phyloP scores from a whole-genome alignment of 352 stramenopile genomes.

The Globisporangium abappressorium region DNA sequence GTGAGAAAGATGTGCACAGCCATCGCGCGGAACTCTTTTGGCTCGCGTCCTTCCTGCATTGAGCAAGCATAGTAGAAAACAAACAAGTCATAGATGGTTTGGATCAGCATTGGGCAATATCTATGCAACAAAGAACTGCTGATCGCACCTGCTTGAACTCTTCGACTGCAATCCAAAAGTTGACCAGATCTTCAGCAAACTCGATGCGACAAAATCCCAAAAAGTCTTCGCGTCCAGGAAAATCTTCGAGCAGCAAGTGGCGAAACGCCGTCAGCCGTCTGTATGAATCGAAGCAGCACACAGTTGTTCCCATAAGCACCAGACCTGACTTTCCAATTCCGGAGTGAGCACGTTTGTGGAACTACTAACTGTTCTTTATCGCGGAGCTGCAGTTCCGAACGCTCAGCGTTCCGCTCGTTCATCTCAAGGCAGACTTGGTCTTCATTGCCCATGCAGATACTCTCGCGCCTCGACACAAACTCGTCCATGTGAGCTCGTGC shows the following conservation, averaged over 20 bases:
- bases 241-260: constrained; percentile 35
- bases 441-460: constrained; percentile 28
- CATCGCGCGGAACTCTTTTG: constrained; percentile 38
- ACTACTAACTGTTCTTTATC: constrained; percentile 27
- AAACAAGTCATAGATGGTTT: background rate
- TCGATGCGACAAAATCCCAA: constrained; percentile 42
- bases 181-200: constrained; percentile 53
- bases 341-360: background rate
- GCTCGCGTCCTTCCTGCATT: constrained; percentile 20
- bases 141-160: constrained; percentile 40
- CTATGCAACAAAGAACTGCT: background rate
- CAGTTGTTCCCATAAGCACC: background rate
- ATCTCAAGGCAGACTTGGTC: constrained; percentile 29
- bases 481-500: constrained; percentile 26
- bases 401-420: constrained; percentile 21
- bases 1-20: constrained; percentile 50
- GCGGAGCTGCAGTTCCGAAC: constrained; percentile 19
- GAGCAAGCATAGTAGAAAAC: background rate
- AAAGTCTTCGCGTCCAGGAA: constrained; percentile 30
- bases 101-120: background rate
- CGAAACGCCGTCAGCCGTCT: constrained; percentile 39
- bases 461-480: constrained; percentile 39
- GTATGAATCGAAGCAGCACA: background rate
- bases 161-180: constrained; percentile 65
- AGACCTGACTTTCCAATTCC: background rate